These are phyloP conservation scores for Lomentospora prolificans DNA, from an alignment of 2,329 filamentous ascomycete species.

Conservation along the genomic window DNA sequence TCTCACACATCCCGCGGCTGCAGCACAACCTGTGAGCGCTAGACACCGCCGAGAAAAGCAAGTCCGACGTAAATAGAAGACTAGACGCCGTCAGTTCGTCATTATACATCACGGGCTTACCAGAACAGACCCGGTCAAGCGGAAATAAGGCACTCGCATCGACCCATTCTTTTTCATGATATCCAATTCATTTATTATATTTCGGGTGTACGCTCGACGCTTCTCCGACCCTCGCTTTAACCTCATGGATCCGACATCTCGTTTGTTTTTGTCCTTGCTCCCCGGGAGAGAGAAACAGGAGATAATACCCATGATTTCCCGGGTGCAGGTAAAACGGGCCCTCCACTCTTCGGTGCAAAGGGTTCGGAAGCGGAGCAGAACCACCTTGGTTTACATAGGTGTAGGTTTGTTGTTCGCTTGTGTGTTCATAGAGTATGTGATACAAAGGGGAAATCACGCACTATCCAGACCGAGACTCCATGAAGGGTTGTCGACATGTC, in stretches of 20 bases:
- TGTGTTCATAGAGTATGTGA: conserved; percentile 14
- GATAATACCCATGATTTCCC: not conserved
- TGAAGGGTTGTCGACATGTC: not conserved
- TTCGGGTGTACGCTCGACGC: conserved; percentile 52
- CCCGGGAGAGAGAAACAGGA: not conserved
- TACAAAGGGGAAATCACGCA: conserved; percentile 13
- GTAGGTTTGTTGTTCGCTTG: conserved; percentile 13
- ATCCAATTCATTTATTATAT: conserved; percentile 15
- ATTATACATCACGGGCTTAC: not conserved
- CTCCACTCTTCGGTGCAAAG: conserved; percentile 61
- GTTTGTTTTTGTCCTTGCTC: not conserved
- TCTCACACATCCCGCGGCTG: not conserved
- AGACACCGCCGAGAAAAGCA: not conserved
- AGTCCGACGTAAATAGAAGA: no score
- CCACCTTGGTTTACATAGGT: conserved; percentile 35
- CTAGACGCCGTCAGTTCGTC: no score
- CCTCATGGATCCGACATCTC: conserved; percentile 41
- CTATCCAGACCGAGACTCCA: not conserved
- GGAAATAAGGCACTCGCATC: not conserved
- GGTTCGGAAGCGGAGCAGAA: conserved; percentile 52
- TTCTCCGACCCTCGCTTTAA: conserved; percentile 58
- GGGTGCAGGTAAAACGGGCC: conserved; percentile 1
- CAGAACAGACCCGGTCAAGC: no score
- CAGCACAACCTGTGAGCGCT: not conserved
- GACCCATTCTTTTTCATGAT: not conserved